These are phyloP conservation scores for Hansenula lynferdii DNA, from an alignment of 1,139 yeast species.

Conservation along the genomic window DNA sequence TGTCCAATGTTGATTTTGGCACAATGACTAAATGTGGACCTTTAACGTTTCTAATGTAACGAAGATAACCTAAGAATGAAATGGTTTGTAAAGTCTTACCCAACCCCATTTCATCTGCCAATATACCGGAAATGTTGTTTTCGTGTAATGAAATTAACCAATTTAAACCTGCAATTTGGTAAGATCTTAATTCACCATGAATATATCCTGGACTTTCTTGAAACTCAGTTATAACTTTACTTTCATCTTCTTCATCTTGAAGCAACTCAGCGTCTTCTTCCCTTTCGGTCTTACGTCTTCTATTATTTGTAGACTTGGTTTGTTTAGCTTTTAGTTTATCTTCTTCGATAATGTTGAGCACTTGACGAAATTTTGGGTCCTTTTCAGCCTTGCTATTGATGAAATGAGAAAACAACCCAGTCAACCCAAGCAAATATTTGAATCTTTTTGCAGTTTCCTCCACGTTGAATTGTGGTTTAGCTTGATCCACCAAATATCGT, in stretches of 20 bases:
- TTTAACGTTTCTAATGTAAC: constrained; percentile 52
- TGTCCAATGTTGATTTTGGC: constrained; percentile 76
- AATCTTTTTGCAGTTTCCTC: constrained; percentile 58
- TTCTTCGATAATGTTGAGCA: constrained; percentile 29
- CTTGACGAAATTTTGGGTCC: constrained; percentile 51
- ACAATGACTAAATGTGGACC: constrained; percentile 77
- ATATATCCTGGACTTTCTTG: constrained; percentile 63
- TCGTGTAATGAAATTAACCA: constrained; percentile 85
- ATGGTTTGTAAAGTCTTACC: constrained; percentile 96
- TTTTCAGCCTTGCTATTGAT: constrained; percentile 61
- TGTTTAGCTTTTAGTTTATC: constrained; percentile 18
- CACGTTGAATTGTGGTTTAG: constrained; percentile 44
- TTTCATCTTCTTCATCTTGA: constrained; percentile 43
- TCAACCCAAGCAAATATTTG: constrained; percentile 59
- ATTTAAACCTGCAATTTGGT: constrained; percentile 89
- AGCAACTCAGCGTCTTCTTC: constrained; percentile 69
- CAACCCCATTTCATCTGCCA: constrained; percentile 98
- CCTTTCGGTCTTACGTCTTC: constrained; percentile 53
- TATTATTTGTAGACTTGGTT: constrained; percentile 12
- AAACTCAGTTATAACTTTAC: constrained; percentile 46
- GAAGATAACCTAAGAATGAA: constrained; percentile 68
- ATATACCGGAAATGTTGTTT: constrained; percentile 81
- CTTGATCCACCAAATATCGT: constrained; percentile 43
- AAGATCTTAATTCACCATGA: constrained; percentile 64
- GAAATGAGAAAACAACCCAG: constrained; percentile 65